A percentile compares a stretch with the other conserved stretches of the same genome.
phyloP scores from a whole-genome alignment of 2,329 filamentous ascomycete species.

The Emergomyces africanus region DNA sequence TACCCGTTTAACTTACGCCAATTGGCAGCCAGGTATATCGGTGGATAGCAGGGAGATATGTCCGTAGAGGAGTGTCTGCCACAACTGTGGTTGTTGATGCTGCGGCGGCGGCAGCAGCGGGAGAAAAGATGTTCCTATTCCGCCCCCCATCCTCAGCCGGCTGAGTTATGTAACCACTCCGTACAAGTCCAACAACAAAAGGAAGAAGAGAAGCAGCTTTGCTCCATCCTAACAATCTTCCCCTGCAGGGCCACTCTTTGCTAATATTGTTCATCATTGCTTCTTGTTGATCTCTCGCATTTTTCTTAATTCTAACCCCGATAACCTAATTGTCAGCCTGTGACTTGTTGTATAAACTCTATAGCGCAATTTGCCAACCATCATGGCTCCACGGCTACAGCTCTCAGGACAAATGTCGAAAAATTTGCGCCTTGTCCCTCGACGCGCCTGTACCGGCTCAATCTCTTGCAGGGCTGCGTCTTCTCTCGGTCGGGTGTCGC shows the following conservation, averaged over 20 bases:
- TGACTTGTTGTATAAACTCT: not conserved
- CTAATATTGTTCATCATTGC: not conserved
- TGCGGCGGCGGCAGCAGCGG: not conserved
- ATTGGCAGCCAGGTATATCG: not conserved
- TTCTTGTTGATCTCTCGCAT: not conserved
- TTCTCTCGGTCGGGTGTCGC: not conserved
- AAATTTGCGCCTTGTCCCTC: constrained; percentile 11
- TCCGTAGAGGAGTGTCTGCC: not conserved
- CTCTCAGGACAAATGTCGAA: constrained; percentile 20
- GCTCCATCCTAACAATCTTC: not conserved
- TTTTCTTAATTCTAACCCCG: not conserved
- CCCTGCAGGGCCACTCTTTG: not conserved
- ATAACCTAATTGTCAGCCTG: not conserved
- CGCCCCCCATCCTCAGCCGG: not conserved
- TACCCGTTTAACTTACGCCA: not conserved
- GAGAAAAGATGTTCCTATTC: constrained; percentile 1
- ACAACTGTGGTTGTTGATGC: not conserved
- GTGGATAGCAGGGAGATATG: not conserved
- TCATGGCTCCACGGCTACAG: constrained; percentile 30
- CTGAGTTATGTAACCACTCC: not conserved
- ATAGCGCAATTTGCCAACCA: constrained; percentile 8
- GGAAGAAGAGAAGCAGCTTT: not conserved
- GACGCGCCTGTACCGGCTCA: not conserved
- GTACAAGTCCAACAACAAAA: not conserved
- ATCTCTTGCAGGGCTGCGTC: not conserved